phyloP scores from a whole-genome alignment of 1,284 basidiomycete genomes.

The Ustilago esculenta region DNA sequence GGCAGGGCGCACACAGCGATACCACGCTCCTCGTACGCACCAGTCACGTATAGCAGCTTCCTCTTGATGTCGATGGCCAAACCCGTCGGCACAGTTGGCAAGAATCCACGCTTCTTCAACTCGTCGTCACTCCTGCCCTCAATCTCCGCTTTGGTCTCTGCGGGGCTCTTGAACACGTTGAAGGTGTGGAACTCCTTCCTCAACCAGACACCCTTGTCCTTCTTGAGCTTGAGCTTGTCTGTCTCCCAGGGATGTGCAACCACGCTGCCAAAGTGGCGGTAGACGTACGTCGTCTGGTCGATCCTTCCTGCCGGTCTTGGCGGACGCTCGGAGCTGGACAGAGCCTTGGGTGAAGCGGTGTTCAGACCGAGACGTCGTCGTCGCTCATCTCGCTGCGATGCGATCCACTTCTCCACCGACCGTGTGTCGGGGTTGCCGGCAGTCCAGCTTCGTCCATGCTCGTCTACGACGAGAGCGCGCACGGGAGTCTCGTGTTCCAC shows the following conservation, averaged over 20 bases:
- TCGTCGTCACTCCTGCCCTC: slow-evolving; percentile 27
- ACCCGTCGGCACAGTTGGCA: slow-evolving; percentile 48
- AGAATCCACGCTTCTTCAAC: slow-evolving; percentile 30
- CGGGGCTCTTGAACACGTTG: slow-evolving; percentile 35
- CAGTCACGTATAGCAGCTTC: slow-evolving; percentile 40
- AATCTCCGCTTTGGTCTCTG: slow-evolving; percentile 33
- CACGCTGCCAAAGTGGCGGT: slow-evolving; percentile 34
- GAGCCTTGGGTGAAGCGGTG: neutral
- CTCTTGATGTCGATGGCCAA: slow-evolving; percentile 43
- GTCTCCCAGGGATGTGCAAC: slow-evolving; percentile 49
- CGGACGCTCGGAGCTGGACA: slow-evolving; percentile 26
- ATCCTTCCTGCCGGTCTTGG: slow-evolving; percentile 30
- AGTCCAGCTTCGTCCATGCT: slow-evolving; percentile 48
- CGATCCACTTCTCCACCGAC: slow-evolving; percentile 36
- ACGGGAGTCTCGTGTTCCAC: slow-evolving; percentile 20
- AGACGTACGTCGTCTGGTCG: slow-evolving; percentile 50
- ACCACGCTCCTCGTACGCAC: slow-evolving; percentile 54
- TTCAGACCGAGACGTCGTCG: slow-evolving; percentile 23
- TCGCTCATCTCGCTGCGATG: slow-evolving; percentile 23
- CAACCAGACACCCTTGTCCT: slow-evolving; percentile 33
- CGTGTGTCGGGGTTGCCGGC: slow-evolving; percentile 33
- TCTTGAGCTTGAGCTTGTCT: slow-evolving; percentile 34
- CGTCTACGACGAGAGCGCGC: slow-evolving; percentile 39
- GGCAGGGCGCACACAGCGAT: slow-evolving; percentile 46
- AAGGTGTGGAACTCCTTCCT: slow-evolving; percentile 45